Evolutionary conservation across 1,139 yeast species (phyloP), one percentile per base, ranked within the genome.

Genomic region (Zygosaccharomyces sapae): DNA sequence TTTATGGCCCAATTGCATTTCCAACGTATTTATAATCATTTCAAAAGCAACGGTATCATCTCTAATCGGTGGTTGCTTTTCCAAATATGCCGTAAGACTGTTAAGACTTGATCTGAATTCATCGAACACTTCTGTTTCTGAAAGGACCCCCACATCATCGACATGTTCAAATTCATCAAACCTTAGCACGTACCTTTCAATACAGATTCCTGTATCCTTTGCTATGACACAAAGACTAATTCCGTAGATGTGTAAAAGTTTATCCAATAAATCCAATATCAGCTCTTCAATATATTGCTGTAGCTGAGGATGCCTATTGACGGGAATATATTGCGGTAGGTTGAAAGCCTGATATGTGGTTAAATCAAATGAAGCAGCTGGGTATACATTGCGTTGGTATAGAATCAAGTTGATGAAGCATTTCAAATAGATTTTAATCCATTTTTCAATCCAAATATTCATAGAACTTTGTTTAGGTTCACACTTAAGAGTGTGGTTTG

Each of bases 261-360:
- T 64, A 7, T 45, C 34, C 10, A 63, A 8, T 2, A 63, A 16
- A 41, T 65, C 68, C 5, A 48, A 38, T 5, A 64, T 57, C 10
- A 63, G 48, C 27, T 58, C 64, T 41, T 66, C 69, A 5, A 65
- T 59, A 44, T 66, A 64, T 1, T 51, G 46, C 33, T 58, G 61
- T 22, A 66, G 39, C 5, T 45, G 54, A 1, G 61, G 63, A 45
- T 65, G 61, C 38, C 68, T 56, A 36, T 58, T 62, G 3, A 65
- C 54, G 0, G 69, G 69, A 4, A 61, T 42, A 45, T 51, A 57
- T 19, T 62, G 63, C 1, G 69, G 68, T 29, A 66, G 47, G 44
- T 63, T 62, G 43, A 66, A 66, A 12, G 62, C 62, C 44, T 66
- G 67, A 36, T 56, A 64, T 4, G 62, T 63, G 2, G 66, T 63